Base-by-base conservation (phyloP, 371 early-diverging fungal species). In the Apophysomyces sp. region DNA sequence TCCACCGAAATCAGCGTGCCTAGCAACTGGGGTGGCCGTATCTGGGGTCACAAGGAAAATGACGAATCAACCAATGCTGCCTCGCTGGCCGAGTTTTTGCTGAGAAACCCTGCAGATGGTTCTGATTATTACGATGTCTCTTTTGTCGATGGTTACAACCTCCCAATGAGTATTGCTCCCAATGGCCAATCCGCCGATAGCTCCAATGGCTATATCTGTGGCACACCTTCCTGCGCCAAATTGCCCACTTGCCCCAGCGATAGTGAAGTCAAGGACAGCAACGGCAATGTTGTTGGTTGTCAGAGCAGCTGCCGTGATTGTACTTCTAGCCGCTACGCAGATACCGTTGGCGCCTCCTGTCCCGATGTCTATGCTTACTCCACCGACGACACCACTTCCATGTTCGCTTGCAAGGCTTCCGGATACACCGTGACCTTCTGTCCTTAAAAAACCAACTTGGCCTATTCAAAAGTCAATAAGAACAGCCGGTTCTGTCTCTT, bases 301-400 rank as follows among this genome's bases (percentile, higher is more conserved):
- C 52, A 65, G 65, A 72, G 72, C 62, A 76, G 74, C 4, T 78
- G 79, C 64, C 67, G 71, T 32, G 60, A 64, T 49, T 78, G 81
- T 32, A 52, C 30, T 8, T 53, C 67, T 13, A 73, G 66, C 57
- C 16, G 54, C 18, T 80, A 68, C 31, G 65, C 81, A 13, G 24
- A 55, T 2, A 51, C 39, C 8, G 74, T 77, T 26, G 69, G 73
- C 51, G 61, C 39, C 30, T 57, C 52, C 16, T 55, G 55, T 54
- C 71, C 67, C 18, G 58, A 67, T 40, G 67, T 69, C 16, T 74
- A 74, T 66, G 65, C 68, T 11, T 74, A 61, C 63, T 63, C 67
- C 51, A 71, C 66, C 52, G 74, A 74, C 52, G 74, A 74, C 58
- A 27, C 34, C 4, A 63, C 63, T 15, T 55, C 55, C 44, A 72